phyloP scores from a whole-genome alignment of 148 eudicot species.

The Simmondsia chinensis region DNA sequence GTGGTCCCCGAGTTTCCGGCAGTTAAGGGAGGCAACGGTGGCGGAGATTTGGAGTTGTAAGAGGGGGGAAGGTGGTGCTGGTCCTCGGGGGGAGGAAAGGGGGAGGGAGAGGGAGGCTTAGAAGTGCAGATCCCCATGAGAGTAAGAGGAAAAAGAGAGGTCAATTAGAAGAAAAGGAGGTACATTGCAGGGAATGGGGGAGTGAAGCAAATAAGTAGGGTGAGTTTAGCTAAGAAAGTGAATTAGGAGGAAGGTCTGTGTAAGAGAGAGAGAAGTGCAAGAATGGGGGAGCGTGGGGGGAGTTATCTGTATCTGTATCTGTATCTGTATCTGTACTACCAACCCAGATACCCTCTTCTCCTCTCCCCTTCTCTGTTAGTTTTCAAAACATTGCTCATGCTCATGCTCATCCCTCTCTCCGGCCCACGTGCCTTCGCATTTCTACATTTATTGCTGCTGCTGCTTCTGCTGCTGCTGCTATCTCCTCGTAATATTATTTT shows the following conservation, averaged over 20 bases:
- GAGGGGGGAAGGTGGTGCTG: conserved; percentile 5
- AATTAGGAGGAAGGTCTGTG: background rate
- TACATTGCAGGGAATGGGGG: no score
- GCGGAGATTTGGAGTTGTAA: conserved; percentile 2
- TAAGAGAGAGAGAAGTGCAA: background rate
- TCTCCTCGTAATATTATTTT: no score
- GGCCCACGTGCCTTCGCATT: no score
- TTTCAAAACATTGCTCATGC: no score
- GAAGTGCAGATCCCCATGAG: conserved; percentile 38
- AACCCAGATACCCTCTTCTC: no score
- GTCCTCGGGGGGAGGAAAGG: conserved; percentile 17
- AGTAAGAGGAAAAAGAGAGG: background rate
- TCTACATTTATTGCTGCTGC: no score
- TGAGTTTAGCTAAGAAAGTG: background rate
- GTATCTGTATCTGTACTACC: no score
- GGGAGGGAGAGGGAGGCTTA: conserved; percentile 24
- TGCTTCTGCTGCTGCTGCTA: no score
- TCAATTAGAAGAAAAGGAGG: no score
- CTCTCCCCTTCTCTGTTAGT: no score
- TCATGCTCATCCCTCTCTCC: no score
- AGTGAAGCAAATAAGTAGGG: no score
- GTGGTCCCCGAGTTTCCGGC: conserved; percentile 2
- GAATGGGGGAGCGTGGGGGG: background rate
- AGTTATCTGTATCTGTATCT: background rate
- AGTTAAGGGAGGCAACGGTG: background rate